Evolutionary conservation across 805 yeast genomes (phyloP), one percentile per base, ranked within the genome.

Genomic region (Blastobotrys parvus): DNA sequence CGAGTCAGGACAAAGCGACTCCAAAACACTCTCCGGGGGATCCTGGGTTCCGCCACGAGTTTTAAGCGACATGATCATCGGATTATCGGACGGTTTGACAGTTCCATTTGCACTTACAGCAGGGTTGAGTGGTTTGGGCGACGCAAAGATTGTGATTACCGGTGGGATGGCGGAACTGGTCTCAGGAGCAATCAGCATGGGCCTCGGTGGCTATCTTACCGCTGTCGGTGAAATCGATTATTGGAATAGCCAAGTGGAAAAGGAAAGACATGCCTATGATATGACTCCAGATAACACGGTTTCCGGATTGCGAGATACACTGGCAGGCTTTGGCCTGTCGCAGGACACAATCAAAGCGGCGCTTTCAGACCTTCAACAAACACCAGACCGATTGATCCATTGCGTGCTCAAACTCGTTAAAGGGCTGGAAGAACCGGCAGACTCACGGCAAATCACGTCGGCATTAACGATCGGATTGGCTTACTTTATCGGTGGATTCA

Each of bases 41-140:
- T 48, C 54, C 15, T 32, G 49, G 36, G 56, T 56, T 13, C 44
- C 52, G 23, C 98, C 98, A 7, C 77, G 98, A 61, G 89, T 89
- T 20, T 85, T 90, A 82, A 80, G 92, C 37, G 97, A 90, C 62
- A 72, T 85, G 44, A 87, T 90, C 52, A 90, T 90, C 57, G 98
- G 98, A 3, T 74, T 90, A 39, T 81, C 92, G 29, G 98, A 90
- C 61, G 98, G 98, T 3, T 73, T 90, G 51, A 90, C 97, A 0
- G 98, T 90, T 33, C 98, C 98, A n/a, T 90, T 90, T 71, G 98
- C 98, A 1, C 73, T 92, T 53, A 92, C 97, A 1, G 97, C 98
- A 0, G 98, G 97, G 38, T 72, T 90, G 44, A 82, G 95, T 1
- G 81, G 94, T 1, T 72, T 90, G 42, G 98, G 98, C 42, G 84